Base-by-base conservation (phyloP, 1,139 yeast species). In the Spathaspora sp. region DNA sequence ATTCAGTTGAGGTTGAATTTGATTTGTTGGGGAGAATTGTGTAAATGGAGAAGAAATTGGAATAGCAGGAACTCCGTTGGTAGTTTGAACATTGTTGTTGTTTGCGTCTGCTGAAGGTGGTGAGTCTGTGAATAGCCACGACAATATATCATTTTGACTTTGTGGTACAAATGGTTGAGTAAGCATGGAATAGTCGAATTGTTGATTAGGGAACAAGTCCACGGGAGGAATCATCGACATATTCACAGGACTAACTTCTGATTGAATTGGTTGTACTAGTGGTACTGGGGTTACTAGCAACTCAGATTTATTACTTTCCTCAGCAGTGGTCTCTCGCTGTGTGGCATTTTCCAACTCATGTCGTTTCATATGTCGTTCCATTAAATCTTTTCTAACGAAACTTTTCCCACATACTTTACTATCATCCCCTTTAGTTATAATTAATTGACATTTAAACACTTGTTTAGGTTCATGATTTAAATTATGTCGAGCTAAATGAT, bases 401-500 rank as follows among this genome's bases (percentile, higher is more conserved):
- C 68, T 62, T 50, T 71, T 69, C 10, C 74, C 76, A 55, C 78
- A 73, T 34, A 50, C 48, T 39, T 57, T 47, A 11, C 41, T 38
- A 39, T 48, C 51, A 3, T 51, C 53, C 1, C 66, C 68, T 34
- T 63, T 66, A 34, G 63, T 68, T 7, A 65, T 52, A 7, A 62
- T 53, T 47, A 59, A 68, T 31, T 65, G 67, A 56, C 79, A 74
- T 31, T 60, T 61, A 51, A 53, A 56, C 6, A 55, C 58, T 23
- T 61, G 58, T 49, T 51, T 54, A 4, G 74, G 72, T 40, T 68
- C 70, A 50, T 74, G 79, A 51, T 74, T 74, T 46, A 73, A 61
- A 50, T 69, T 64, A 50, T 74, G 79, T 29, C 79, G 54, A 1
- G 74, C 65, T 17, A 74, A 54, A 54, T 74, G 79, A 53, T 74